Evolutionary conservation across 2,329 filamentous ascomycete species (phyloP).

Genomic region (Colletotrichum trifolii): DNA sequence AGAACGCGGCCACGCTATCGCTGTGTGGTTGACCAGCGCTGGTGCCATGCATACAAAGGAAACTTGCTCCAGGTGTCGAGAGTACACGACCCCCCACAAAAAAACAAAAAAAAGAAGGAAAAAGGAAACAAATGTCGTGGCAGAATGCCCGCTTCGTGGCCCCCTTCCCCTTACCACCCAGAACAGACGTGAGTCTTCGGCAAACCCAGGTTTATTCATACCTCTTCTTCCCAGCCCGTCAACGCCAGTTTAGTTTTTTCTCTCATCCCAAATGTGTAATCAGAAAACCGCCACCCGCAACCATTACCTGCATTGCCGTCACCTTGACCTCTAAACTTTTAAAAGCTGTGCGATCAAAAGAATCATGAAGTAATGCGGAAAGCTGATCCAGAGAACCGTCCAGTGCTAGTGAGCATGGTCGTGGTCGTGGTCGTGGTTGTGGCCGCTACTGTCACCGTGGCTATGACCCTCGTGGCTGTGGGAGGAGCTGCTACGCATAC

Average conservation of each 20-base stretch:
- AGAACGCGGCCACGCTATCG: no score
- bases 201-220: constrained; percentile 6
- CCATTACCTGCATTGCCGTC: neutral
- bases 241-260: constrained; percentile 26
- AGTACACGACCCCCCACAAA: no score
- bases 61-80: no score
- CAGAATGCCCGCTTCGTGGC: neutral
- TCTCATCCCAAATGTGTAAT: constrained; percentile 1
- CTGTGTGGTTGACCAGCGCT: no score
- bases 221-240: constrained; percentile 19
- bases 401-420: constrained; percentile 26
- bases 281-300: constrained; percentile 14
- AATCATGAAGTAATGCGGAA: neutral
- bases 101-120: no score
- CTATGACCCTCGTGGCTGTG: constrained; percentile 44
- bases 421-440: constrained; percentile 15
- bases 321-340: neutral
- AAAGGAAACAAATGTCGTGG: neutral
- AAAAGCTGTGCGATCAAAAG: constrained; percentile 5
- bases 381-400: neutral
- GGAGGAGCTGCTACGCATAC: constrained; percentile 46
- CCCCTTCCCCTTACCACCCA: neutral
- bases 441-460: constrained; percentile 26
- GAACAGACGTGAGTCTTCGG: neutral
- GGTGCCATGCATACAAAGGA: no score